A percentile compares a stretch with the other conserved stretches of the same genome.
Evolutionary conservation across 257 asterid species (phyloP).

Genomic region (Ballota nigra): DNA sequence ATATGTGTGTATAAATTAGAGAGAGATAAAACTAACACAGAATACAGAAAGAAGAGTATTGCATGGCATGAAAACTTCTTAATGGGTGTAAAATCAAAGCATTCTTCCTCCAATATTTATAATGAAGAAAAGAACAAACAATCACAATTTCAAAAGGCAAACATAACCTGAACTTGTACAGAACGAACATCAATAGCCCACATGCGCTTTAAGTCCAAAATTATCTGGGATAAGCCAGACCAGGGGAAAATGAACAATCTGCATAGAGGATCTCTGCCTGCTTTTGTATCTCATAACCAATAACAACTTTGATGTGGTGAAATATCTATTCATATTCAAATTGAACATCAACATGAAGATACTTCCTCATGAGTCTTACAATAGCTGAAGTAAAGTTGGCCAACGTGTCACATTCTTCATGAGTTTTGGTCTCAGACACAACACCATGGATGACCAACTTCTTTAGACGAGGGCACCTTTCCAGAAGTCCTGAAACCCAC

Average conservation of each 20-base stretch:
- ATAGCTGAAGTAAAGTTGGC: constrained; percentile 73
- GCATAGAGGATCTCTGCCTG: constrained; percentile 20
- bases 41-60: background rate
- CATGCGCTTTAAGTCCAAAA: constrained; percentile 28
- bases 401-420: constrained; percentile 71
- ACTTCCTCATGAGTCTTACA: constrained; percentile 73
- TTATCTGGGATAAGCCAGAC: constrained; percentile 20
- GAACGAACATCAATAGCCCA: constrained; percentile 26
- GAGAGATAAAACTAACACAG: background rate
- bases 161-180: constrained; percentile 30
- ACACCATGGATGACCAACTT: constrained; percentile 78
- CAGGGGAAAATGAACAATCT: constrained; percentile 22
- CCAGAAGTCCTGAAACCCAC: constrained; percentile 79
- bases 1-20: background rate
- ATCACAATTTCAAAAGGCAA: constrained; percentile 20
- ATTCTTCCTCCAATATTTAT: constrained; percentile 19
- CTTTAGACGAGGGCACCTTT: constrained; percentile 68
- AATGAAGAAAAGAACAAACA: constrained; percentile 4
- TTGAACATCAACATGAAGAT: constrained; percentile 67
- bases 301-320: constrained; percentile 10
- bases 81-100: constrained; percentile 15
- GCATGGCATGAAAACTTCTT: constrained; percentile 14
- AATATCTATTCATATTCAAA: constrained; percentile 67
- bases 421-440: constrained; percentile 87
- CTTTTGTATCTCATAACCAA: constrained; percentile 19